A percentile compares a stretch with the other conserved stretches of the same genome.
These are phyloP conservation scores for Mantamonas sphyraenae DNA, from an alignment of 78 protist genomes.

Conservation along the genomic window DNA sequence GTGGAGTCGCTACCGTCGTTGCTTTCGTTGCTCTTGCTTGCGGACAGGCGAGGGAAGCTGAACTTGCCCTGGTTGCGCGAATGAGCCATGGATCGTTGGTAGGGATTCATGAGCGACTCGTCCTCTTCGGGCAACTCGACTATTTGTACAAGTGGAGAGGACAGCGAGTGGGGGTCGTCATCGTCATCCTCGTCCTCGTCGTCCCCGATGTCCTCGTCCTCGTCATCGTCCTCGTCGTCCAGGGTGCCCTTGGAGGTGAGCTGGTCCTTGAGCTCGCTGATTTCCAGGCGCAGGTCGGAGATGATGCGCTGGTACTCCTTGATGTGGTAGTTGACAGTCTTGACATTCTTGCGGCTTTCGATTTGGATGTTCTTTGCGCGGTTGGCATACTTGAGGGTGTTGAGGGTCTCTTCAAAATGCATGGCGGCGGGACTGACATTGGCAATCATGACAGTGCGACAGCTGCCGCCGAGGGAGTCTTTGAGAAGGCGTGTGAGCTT, in stretches of 20 bases:
- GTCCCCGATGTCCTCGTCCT: not conserved
- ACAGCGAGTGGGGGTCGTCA: not conserved
- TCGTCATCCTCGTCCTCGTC: not conserved
- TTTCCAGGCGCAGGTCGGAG: slow-evolving; percentile 35
- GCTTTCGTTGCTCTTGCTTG: no score
- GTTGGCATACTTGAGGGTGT: slow-evolving; percentile 88
- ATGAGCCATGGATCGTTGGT: not conserved
- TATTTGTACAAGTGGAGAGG: not conserved
- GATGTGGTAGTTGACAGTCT: slow-evolving; percentile 28
- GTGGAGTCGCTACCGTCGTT: not conserved
- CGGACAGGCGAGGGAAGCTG: no score
- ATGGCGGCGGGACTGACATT: slow-evolving; percentile 62
- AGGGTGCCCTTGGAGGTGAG: not conserved
- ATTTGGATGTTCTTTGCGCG: slow-evolving; percentile 59
- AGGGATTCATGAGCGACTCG: not conserved
- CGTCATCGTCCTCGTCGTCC: not conserved
- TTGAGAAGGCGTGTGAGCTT: slow-evolving; percentile 61
- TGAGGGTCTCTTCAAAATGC: slow-evolving; percentile 79
- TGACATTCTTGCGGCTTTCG: slow-evolving; percentile 25
- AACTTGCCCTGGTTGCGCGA: no score
- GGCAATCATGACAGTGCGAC: slow-evolving; percentile 89
- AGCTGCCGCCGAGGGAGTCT: slow-evolving; percentile 94
- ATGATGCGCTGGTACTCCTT: slow-evolving; percentile 50
- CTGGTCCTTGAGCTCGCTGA: slow-evolving; percentile 26
- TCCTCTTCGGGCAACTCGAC: not conserved